Evolutionary conservation across 139 green algal genomes (phyloP).

Genomic region (Ettlia oleoabundans): DNA sequence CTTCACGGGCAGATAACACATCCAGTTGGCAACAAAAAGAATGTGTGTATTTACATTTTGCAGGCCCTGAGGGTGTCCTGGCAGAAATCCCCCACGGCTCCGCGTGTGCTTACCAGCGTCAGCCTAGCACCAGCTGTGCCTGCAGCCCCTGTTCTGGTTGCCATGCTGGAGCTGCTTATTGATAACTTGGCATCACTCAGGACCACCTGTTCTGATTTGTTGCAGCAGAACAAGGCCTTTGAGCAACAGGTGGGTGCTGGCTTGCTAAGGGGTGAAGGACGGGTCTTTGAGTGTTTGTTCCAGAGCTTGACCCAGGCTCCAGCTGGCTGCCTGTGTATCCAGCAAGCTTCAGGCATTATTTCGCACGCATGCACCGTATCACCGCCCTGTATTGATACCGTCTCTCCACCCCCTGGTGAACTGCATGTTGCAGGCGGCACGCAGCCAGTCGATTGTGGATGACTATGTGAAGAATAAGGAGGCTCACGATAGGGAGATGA

Average conservation of each 20-base stretch:
- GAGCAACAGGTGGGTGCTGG: slow-evolving; percentile 4
- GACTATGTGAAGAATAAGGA: slow-evolving; percentile 8
- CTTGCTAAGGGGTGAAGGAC: too few relatives aligned
- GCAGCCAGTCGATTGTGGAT: neutral
- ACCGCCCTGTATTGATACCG: neutral
- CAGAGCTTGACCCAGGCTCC: too few relatives aligned
- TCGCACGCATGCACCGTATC: too few relatives aligned
- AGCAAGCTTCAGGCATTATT: too few relatives aligned
- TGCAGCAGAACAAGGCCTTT: neutral
- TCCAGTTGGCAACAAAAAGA: too few relatives aligned
- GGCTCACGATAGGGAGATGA: slow-evolving; percentile 4
- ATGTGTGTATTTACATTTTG: too few relatives aligned
- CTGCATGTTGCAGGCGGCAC: neutral
- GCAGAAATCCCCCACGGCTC: neutral
- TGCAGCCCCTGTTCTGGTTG: neutral
- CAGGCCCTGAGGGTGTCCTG: neutral
- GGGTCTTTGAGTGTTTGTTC: too few relatives aligned
- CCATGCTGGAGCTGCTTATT: slow-evolving; percentile 24
- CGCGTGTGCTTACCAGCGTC: neutral
- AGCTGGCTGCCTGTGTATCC: too few relatives aligned
- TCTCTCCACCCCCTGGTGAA: neutral
- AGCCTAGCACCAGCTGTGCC: neutral
- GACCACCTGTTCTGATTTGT: too few relatives aligned
- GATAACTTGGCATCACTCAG: slow-evolving; percentile 11
- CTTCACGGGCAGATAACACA: too few relatives aligned